Base-by-base conservation (phyloP, 768 basidiomycete species). In the Russula sp. region DNA sequence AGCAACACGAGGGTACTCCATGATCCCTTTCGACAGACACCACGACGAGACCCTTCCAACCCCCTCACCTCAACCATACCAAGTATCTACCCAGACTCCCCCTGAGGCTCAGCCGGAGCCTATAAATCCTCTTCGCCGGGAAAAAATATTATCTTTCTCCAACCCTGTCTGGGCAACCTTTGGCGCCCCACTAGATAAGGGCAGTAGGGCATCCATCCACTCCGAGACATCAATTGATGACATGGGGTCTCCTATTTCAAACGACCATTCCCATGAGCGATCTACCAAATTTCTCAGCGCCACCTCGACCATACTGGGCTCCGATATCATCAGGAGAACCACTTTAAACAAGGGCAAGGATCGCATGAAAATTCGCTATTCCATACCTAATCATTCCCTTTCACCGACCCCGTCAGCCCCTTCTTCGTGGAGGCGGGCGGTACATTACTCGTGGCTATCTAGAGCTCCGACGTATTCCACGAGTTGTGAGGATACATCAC, bases 281-380 rank as follows among this genome's bases (percentile, higher is more conserved):
- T 50, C 44, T 8, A 22, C 26, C n/a, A 61, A 50, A n/a, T 55
- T 55, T 34, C 40, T 50, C 5, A 65, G 66, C 32, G 32, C 32
- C 46, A 54, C 57, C 49, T 68, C 69, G 26, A 63, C 65, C 34
- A 53, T 71, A 49, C 65, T 73, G 13, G 72, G 73, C 2, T 75
- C 75, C 6, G 75, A 75, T 61, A 74, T 75, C 63, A 64, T 76
- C 13, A 69, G 69, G 52, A 11, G n/a, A 5, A 30, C 42, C 22
- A 32, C 57, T 34, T 44, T 48, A n/a, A 50, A 24, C 42, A 26
- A n/a, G 24, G 14, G 30, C 38, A 60, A 48, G 52, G 51, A 68
- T 20, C 65, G 61, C 48, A 66, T 59, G 52, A 68, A 56, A 48
- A 30, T 54, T 54, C 57, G 14, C 20, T 30, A 34, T n/a, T 51